These are phyloP conservation scores for Chlorencoelia australis DNA, from an alignment of 2,329 filamentous ascomycete genomes.

Conservation along the genomic window DNA sequence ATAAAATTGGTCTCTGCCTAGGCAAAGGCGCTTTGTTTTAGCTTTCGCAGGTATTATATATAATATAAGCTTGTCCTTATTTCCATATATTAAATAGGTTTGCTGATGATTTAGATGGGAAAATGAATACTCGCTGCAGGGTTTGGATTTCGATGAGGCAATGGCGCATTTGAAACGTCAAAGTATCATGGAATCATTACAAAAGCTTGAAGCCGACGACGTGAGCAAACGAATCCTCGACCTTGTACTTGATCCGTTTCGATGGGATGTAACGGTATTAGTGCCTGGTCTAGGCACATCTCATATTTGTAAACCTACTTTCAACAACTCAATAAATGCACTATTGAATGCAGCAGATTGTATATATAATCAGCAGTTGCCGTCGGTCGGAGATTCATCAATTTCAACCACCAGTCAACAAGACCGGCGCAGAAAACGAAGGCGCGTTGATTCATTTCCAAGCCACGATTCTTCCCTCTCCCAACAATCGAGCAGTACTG, in stretches of 20 bases:
- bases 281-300: background rate
- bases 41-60: slow-evolving; percentile 1
- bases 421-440: background rate
- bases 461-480: background rate
- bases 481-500: background rate
- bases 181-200: background rate
- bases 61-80: no score
- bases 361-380: background rate
- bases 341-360: background rate
- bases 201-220: background rate
- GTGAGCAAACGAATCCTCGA: background rate
- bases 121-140: background rate
- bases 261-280: background rate
- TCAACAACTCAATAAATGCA: background rate
- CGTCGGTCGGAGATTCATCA: background rate
- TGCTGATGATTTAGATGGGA: background rate
- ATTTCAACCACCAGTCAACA: no score
- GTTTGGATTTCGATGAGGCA: background rate
- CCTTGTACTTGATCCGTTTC: background rate
- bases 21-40: background rate
- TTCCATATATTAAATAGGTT: no score
- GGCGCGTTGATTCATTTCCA: background rate
- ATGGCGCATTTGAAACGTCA: background rate
- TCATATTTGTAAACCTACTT: no score
- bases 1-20: background rate